Conservation (phyloP, 371 early-diverging fungal genomes). For the Actinomortierella wolfii region DNA sequence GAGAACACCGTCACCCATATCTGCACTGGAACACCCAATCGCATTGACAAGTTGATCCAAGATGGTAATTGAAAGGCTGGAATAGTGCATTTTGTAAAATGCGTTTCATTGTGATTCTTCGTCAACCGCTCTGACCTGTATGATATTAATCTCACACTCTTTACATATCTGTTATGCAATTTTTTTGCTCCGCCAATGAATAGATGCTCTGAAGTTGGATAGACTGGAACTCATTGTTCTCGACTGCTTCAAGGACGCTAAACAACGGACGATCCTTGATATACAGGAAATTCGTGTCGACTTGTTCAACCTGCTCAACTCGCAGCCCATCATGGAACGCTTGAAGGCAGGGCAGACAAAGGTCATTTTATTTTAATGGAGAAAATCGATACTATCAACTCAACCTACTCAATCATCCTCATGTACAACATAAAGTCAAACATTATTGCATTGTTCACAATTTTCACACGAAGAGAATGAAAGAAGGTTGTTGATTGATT, state of each 20-base stretch:
- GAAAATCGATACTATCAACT: too few species aligned
- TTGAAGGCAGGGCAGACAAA: constrained; percentile 30
- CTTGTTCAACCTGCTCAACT: constrained; percentile 53
- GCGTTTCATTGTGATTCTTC: background rate
- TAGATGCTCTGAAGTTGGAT: constrained; percentile 66
- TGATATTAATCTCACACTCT: background rate
- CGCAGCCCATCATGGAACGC: constrained; percentile 23
- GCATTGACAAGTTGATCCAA: constrained; percentile 71
- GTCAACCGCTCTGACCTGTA: background rate
- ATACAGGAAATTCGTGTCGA: constrained; percentile 76
- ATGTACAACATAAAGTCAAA: too few species aligned
- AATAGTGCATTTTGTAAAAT: background rate
- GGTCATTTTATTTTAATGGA: constrained; percentile 34
- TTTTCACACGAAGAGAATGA: too few species aligned
- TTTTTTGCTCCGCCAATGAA: background rate
- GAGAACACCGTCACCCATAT: constrained; percentile 65
- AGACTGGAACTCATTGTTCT: constrained; percentile 70
- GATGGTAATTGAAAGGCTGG: constrained; percentile 47
- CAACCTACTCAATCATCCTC: too few species aligned
- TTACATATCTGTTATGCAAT: background rate
- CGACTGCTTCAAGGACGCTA: constrained; percentile 77
- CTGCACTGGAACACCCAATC: constrained; percentile 85
- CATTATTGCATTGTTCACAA: too few species aligned
- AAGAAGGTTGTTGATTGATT: too few species aligned
- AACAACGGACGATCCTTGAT: constrained; percentile 76